A percentile compares a stretch with the other conserved stretches of the same genome.
Conservation (phyloP, 169 alveolate species). For the Blepharisma undulans region DNA sequence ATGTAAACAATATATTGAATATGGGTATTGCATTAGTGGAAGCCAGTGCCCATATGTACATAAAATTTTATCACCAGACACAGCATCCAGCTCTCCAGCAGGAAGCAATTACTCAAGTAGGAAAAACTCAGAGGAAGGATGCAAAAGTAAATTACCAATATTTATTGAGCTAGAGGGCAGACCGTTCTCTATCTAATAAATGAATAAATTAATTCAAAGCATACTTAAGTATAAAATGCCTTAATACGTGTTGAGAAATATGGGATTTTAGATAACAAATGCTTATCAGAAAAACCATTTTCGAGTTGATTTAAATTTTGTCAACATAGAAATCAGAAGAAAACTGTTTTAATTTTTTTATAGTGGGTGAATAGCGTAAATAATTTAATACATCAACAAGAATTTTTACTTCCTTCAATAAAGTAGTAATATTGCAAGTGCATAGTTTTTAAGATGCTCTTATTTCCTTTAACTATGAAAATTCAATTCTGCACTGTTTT, state of each 20-base stretch:
- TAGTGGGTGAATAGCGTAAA: neutral
- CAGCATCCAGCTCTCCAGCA: slow-evolving; percentile 5
- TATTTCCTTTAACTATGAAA: too few relatives aligned
- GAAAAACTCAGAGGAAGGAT: neutral
- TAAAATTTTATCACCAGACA: neutral
- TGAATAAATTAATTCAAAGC: neutral
- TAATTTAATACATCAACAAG: neutral
- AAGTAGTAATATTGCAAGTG: too few relatives aligned
- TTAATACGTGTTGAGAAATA: neutral
- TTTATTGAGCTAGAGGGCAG: neutral
- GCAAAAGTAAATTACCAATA: neutral
- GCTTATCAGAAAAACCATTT: neutral
- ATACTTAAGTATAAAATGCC: neutral
- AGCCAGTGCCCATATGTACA: slow-evolving; percentile 52
- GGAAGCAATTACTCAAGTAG: neutral
- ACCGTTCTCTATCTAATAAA: neutral
- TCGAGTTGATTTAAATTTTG: neutral
- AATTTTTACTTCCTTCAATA: too few relatives aligned
- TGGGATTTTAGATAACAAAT: neutral
- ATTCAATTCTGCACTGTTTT: too few relatives aligned
- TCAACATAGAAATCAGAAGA: neutral
- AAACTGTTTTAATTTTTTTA: neutral
- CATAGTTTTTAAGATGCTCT: too few relatives aligned
- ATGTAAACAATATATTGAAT: slow-evolving; percentile 52
- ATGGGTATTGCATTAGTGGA: slow-evolving; percentile 59